Conservation (phyloP, 164 flowering plant genomes). For the Warburgia ugandensis region DNA sequence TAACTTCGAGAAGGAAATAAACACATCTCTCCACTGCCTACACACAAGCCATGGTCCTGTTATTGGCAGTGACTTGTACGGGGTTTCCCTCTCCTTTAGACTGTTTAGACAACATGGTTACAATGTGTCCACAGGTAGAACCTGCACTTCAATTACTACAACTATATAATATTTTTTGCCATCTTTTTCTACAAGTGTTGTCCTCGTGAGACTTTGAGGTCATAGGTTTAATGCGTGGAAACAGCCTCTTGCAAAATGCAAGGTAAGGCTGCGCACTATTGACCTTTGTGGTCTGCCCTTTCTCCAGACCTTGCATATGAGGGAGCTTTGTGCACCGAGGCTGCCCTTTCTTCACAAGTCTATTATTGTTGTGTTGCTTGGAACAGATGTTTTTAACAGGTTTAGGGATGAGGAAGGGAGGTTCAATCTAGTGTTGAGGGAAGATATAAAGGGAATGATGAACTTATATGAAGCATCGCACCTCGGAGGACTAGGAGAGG, state of each 20-base stretch:
- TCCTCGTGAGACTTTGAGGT: too few relatives aligned
- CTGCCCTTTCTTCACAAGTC: too few relatives aligned
- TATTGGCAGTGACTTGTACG: slow-evolving; percentile 1
- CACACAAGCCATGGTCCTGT: not conserved
- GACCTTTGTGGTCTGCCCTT: too few relatives aligned
- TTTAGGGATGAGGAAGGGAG: slow-evolving; percentile 26
- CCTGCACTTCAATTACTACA: not conserved
- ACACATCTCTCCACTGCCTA: slow-evolving; percentile 6
- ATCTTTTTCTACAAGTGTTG: too few relatives aligned
- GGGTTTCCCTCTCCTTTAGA: slow-evolving; percentile 24
- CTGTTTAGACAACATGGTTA: slow-evolving; percentile 21
- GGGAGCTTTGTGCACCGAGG: too few relatives aligned
- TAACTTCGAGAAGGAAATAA: slow-evolving; percentile 28
- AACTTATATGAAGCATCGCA: too few relatives aligned
- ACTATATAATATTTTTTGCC: not conserved
- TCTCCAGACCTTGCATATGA: too few relatives aligned
- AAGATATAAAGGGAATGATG: slow-evolving; percentile 23
- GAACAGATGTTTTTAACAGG: slow-evolving; percentile 22
- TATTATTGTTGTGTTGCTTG: too few relatives aligned
- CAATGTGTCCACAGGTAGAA: slow-evolving; percentile 10
- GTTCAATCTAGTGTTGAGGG: slow-evolving; percentile 6
- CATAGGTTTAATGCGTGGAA: too few relatives aligned
- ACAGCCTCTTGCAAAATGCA: too few relatives aligned
- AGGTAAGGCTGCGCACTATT: too few relatives aligned
- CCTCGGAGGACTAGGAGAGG: too few relatives aligned